Base-by-base conservation (phyloP, 73 alveolate genomes). In the Paramecium tetraurelia region DNA sequence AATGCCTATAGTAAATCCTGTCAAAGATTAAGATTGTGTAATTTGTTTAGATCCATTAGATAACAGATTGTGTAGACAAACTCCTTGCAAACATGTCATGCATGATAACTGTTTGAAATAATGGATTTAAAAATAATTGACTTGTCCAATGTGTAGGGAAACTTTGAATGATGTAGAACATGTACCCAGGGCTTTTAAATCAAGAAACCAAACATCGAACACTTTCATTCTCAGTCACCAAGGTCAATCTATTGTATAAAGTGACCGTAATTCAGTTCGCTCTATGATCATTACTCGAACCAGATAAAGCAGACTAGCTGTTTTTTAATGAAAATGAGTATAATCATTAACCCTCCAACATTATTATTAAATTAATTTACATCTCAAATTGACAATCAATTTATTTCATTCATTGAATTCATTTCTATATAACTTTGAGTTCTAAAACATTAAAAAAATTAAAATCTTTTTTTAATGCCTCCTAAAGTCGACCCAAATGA, bases 401-500 rank as follows among this genome's bases (percentile, higher is more conserved):
- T n/a, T 48, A 48, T 16, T 14, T 7, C 20, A 46, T 16, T 16
- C 22, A 53, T 53, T 18, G 69, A 18, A 53, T 53, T 53, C 12
- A n/a, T 53, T 53, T 53, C 14, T 53, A 8, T 6, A 53, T 53
- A 16, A 18, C 3, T 53, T 53, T 0, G 3, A 16, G 31, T 27
- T 18, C 9, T 27, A 27, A 75, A 75, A 38, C 38, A 75, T 75
- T 11, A 89, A 71, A 88, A 71, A 18, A 46, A 71, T 29, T 89
- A 58, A 40, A 87, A 75, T 68, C 36, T 88, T 46, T 70, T 72
- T 89, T 21, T 77, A 89, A 89, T 89, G 94, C 94, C 94, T 89
- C 94, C 94, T 20, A 89, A 89, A 89, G 92, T 89, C 31, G 94
- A 89, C 85, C 94, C 94, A 77, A 89, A 89, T 83, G 94, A 89